Evolutionary conservation across 768 basidiomycete species (phyloP), one percentile per base, ranked within the genome.

Genomic region (Lactarius vividus): DNA sequence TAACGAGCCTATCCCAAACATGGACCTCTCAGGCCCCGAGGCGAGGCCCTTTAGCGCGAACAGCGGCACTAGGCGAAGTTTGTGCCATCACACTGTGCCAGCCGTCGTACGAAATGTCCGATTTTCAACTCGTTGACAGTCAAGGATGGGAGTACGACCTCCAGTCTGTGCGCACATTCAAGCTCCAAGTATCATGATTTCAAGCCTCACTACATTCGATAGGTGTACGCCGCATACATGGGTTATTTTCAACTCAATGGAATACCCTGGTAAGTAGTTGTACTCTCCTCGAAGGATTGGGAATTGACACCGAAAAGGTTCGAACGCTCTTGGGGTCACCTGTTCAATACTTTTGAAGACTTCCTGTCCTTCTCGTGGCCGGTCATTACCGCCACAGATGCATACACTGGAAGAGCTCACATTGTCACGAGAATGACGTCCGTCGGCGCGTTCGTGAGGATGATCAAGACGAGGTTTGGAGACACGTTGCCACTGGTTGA

Each of bases 361-460:
- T 94, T 94, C 74, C 80, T 94, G 40, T 80, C 83, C 15, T 93
- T 92, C 74, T 89, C 88, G 46, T 94, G 91, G 92, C 92, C 92
- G 5, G 85, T 84, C 20, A 88, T 94, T 67, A 86, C 86, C 1
- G 84, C 91, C 53, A 92, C 92, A 40, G 89, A 92, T 73, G 73
- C 80, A 52, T 82, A 80, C 74, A 90, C 92, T 0, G 87, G 89
- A 20, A 82, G 82, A 67, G 85, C 89, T 0, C 91, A 93, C 74
- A 88, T 94, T 62, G 90, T 90, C 28, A 92, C 91, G n/a, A 83
- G 88, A 56, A 76, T 85, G 67, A 86, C 80, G 4, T 88, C 88
- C 37, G 81, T 94, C 57, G 82, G 83, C 5, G 86, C 89, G 1
- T 94, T 94, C 71, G 75, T 91, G 57, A 90, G 88, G 77, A 94